Base-by-base conservation (phyloP, 352 stramenopile species). In the Albugo laibachii region DNA sequence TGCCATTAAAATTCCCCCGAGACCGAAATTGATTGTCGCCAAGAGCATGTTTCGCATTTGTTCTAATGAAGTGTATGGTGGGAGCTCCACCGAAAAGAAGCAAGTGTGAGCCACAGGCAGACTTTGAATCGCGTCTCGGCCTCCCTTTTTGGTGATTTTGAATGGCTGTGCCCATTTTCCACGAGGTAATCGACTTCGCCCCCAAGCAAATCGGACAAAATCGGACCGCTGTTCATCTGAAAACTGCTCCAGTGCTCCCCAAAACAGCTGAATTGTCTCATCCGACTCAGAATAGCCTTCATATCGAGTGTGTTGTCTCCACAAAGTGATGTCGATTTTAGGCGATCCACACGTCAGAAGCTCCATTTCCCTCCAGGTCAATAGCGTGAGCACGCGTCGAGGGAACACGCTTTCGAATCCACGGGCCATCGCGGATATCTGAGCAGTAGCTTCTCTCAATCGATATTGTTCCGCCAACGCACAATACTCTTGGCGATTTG, bases 81-180 rank as follows among this genome's bases (percentile, higher is more conserved):
- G 91, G 21, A 97, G 56, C 57, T 97, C 91, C 45, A 97, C 72
- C 19, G 80, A 93, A 59, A 97, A 97, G 66, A 97, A 97, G 61
- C 91, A 97, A 40, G 91, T 96, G 62, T 97, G 91, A 31, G 83
- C 87, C 10, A 97, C 81, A 0, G 85, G 86, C n/a, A 96, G 58
- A 36, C 78, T 86, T 18, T 73, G 56, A 12, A 56, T 81, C 45
- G 63, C 68, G 55, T 94, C 81, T 16, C 81, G 77, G 2, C 80
- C 83, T 41, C 76, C 73, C 54, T 89, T 89, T 44, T 87, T 91
- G 20, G 71, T 93, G n/a, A 96, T 52, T 48, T 95, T 95, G 61
- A 93, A 95, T 8, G 75, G 81, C 53, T 92, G 71, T 4, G 77
- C 68, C 79, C 79, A 92, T 47, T 88, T 87, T 13, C 76, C 76